These are phyloP conservation scores for Stentor roeselii DNA, from an alignment of 73 alveolate species.

Conservation along the genomic window DNA sequence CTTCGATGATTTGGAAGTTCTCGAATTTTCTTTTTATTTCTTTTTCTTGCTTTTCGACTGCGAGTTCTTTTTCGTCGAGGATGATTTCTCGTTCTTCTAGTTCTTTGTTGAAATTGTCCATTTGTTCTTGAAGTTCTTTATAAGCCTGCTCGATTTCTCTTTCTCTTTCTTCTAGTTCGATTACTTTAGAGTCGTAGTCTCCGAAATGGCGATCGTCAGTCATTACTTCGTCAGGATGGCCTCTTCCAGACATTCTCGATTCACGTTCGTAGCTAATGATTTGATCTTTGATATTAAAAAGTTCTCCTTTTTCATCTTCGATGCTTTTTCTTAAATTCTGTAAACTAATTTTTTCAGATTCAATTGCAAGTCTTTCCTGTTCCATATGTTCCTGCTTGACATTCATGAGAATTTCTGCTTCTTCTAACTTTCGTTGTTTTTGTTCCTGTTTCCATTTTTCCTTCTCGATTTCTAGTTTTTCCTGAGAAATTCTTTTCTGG, in stretches of 20 bases:
- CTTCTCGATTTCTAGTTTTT: background rate
- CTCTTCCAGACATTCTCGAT: background rate
- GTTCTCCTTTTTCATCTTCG: background rate
- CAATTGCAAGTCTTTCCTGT: background rate
- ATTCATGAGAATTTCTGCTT: background rate
- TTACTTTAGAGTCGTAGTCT: background rate
- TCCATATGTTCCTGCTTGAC: background rate
- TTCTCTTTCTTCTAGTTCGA: background rate
- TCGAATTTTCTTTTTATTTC: background rate
- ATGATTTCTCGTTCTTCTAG: background rate
- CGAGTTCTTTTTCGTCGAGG: background rate
- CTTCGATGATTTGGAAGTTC: background rate
- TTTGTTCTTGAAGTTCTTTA: background rate
- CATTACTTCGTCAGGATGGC: background rate
- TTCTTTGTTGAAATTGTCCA: background rate
- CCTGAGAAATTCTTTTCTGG: background rate
- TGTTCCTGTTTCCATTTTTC: background rate
- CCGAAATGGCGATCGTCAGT: background rate
- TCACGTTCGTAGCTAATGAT: background rate
- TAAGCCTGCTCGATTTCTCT: background rate
- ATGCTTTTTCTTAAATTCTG: background rate
- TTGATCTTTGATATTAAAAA: background rate
- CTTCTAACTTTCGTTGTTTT: background rate
- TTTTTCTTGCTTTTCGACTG: background rate
- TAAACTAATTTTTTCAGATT: background rate